These are phyloP conservation scores for Fusarium multiceps DNA, from an alignment of 2,329 filamentous ascomycete species.

Conservation along the genomic window DNA sequence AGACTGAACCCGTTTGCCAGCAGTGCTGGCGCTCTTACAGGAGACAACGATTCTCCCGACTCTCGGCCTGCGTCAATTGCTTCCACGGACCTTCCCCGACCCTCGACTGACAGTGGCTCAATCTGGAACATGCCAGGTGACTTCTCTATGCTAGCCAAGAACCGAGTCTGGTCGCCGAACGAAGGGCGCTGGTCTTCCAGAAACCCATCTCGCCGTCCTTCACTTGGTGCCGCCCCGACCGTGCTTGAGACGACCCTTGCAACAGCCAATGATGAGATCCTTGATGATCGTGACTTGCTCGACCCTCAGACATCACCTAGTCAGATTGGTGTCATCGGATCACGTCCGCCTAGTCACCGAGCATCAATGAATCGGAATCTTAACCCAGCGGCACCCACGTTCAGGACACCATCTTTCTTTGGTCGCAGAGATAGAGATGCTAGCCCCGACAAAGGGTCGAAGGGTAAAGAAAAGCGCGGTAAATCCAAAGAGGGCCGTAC, in stretches of 20 bases:
- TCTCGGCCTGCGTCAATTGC: constrained; percentile 77
- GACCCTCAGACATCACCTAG: constrained; percentile 65
- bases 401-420: constrained; percentile 78
- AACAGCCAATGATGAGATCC: constrained; percentile 72
- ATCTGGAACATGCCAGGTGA: constrained; percentile 74
- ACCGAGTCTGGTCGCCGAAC: constrained; percentile 74
- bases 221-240: constrained; percentile 79
- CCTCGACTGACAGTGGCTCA: constrained; percentile 81
- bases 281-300: constrained; percentile 67
- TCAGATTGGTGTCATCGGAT: constrained; percentile 81
- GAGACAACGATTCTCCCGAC: constrained; percentile 67
- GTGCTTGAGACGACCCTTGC: constrained; percentile 69
- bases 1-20: constrained; percentile 63
- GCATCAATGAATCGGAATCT: constrained; percentile 69
- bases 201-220: constrained; percentile 82
- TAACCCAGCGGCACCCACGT: constrained; percentile 90
- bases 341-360: constrained; percentile 66
- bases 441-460: constrained; percentile 37
- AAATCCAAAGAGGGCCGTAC: constrained; percentile 52
- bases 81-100: constrained; percentile 77
- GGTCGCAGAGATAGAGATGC: constrained; percentile 55
- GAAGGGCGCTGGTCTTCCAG: constrained; percentile 66
- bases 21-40: constrained; percentile 60
- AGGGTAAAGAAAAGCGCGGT: constrained; percentile 52
- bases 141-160: constrained; percentile 60